Evolutionary conservation across 139 green algal species (phyloP).

Genomic region (Picocystis salinarum): DNA sequence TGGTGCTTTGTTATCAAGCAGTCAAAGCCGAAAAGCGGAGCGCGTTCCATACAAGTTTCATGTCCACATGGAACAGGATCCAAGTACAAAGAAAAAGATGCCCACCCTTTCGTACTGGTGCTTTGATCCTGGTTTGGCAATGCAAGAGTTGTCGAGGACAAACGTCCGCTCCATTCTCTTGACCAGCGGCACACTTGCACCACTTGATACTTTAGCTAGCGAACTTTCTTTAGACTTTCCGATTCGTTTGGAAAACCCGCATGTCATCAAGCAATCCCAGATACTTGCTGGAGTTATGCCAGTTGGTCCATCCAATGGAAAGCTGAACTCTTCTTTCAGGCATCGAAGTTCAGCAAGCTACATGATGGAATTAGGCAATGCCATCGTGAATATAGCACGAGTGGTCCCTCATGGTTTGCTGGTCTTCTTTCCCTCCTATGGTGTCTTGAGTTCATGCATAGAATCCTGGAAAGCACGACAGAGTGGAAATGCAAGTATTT

Average conservation of each 20-base stretch:
- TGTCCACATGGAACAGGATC: slow-evolving; percentile 29
- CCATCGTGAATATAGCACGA: slow-evolving; percentile 29
- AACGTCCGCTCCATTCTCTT: slow-evolving; percentile 59
- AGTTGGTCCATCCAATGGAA: slow-evolving; percentile 39
- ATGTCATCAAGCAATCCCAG: slow-evolving; percentile 63
- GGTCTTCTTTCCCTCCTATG: slow-evolving; percentile 93
- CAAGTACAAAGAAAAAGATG: slow-evolving; percentile 7
- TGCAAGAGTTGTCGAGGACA: slow-evolving; percentile 28
- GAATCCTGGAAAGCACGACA: slow-evolving; percentile 48
- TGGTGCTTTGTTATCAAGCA: too few relatives aligned
- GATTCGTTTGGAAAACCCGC: slow-evolving; percentile 81
- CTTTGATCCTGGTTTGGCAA: slow-evolving; percentile 49
- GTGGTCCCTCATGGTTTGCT: slow-evolving; percentile 77
- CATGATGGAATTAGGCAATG: slow-evolving; percentile 22
- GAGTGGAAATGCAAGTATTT: slow-evolving; percentile 32
- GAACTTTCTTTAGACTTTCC: slow-evolving; percentile 75
- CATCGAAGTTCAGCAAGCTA: slow-evolving; percentile 30
- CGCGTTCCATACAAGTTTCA: neutral
- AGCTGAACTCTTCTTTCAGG: slow-evolving; percentile 69
- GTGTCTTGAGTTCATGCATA: slow-evolving; percentile 26
- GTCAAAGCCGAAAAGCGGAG: too few relatives aligned
- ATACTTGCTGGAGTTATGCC: slow-evolving; percentile 70
- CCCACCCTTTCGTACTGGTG: slow-evolving; percentile 81
- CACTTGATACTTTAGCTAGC: slow-evolving; percentile 61
- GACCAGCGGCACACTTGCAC: slow-evolving; percentile 75